Conservation (phyloP, 345 rosid species). For the Trapa bicornis region DNA sequence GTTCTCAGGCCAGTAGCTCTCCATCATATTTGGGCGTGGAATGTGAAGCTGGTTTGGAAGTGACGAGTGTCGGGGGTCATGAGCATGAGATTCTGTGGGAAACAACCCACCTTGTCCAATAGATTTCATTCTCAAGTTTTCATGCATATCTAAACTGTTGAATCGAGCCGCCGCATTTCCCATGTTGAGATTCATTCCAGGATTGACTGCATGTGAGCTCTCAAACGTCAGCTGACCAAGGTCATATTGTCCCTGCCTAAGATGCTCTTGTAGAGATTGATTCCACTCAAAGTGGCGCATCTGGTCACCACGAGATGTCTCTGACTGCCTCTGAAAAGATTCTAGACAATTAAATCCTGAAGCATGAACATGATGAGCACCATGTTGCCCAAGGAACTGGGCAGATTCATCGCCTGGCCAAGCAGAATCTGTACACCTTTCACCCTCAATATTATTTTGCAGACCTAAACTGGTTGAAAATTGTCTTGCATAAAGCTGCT, state of each 20-base stretch:
- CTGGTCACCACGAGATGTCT: slow-evolving; percentile 32
- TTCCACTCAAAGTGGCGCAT: slow-evolving; percentile 33
- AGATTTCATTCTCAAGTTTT: slow-evolving; percentile 22
- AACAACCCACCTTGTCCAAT: slow-evolving; percentile 31
- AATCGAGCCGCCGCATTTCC: slow-evolving; percentile 26
- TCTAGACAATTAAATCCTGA: slow-evolving; percentile 38
- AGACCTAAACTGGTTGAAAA: slow-evolving; percentile 36
- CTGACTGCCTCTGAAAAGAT: slow-evolving; percentile 33
- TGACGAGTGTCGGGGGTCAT: slow-evolving; percentile 16
- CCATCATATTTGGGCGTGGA: slow-evolving; percentile 28
- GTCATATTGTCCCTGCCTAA: slow-evolving; percentile 34
- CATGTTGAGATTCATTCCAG: slow-evolving; percentile 36
- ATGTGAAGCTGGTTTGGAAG: too few species aligned
- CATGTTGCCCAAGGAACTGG: slow-evolving; percentile 32
- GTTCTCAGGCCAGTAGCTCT: slow-evolving; percentile 33
- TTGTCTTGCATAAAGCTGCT: slow-evolving; percentile 48
- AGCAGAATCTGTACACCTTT: slow-evolving; percentile 30
- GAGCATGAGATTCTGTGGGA: slow-evolving; percentile 28
- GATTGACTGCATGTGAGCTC: slow-evolving; percentile 31
- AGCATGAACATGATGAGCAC: slow-evolving; percentile 26
- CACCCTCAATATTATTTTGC: slow-evolving; percentile 31
- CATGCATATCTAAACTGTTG: slow-evolving; percentile 36
- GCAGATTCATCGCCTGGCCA: slow-evolving; percentile 39
- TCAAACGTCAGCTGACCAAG: slow-evolving; percentile 33
- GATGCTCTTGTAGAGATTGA: slow-evolving; percentile 33